Base-by-base conservation (phyloP, 75 land plant genomes). In the Sequoia sempervirens region DNA sequence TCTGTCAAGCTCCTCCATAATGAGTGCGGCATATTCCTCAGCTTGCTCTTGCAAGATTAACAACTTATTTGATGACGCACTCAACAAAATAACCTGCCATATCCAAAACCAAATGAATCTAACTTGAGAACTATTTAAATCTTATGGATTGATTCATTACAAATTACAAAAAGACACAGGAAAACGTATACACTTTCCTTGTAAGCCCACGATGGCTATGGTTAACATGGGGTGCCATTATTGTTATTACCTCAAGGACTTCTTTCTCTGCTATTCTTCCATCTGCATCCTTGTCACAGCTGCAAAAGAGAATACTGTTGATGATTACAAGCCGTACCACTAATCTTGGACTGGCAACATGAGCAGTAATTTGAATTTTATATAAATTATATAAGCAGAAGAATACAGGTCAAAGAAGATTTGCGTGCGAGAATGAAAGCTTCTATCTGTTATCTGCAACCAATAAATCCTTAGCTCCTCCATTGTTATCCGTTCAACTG, bases 21-120 rank as follows among this genome's bases (percentile, higher is more conserved):
- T 70, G 36, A 87, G 56, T 18, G 83, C 69, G 17, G 91, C 87
- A 84, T 86, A 89, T 26, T 86, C 82, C 15, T 83, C 87, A 8
- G 87, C 89, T 72, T 91, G 87, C 56, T 91, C 91, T n/a, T 86
- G 79, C 14, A 80, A 74, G 0, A 86, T 76, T 5, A 85, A 84
- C 10, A 90, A 64, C 86, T 85, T 88, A 47, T 90, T 90, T 40
- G 85, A 50, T 3, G 86, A 82, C 50, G 92, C 92, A 85, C 88
- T 90, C 32, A 85, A 28, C 85, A 86, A 9, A 64, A 90, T 86
- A 40, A 81, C 79, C 91, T 90, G 84, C 64, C 54, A 79, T 26
- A 36, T n/a, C 73, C 28, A 11, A 46, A 80, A 10, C 34, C 56
- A 47, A 38, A 41, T 20, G 34, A 80, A 14, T 46, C 40, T 15